A percentile compares a stretch with the other conserved stretches of the same genome.
Evolutionary conservation across 2,329 filamentous ascomycete genomes (phyloP).

Genomic region (Sporothrix phasma): DNA sequence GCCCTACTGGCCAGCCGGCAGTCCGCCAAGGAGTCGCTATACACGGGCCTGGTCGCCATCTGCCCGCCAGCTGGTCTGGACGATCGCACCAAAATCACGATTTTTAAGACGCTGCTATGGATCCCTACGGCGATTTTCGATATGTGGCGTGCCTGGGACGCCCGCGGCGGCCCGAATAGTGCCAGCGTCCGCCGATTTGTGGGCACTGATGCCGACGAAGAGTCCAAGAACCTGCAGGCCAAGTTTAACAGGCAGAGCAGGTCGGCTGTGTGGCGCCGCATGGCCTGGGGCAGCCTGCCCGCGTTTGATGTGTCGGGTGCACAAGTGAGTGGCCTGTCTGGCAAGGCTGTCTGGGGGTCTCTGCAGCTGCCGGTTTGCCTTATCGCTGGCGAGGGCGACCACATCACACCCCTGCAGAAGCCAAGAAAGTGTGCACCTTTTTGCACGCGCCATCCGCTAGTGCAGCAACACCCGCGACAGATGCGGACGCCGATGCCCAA

Average conservation of each 20-base stretch:
- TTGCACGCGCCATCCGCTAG: neutral
- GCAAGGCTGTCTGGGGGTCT: conserved; percentile 59
- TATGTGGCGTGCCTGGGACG: conserved; percentile 67
- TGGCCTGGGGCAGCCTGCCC: conserved; percentile 64
- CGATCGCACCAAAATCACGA: conserved; percentile 39
- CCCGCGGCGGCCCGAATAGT: conserved; percentile 67
- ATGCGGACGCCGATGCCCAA: neutral
- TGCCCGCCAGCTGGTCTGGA: conserved; percentile 65
- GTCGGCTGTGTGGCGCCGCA: conserved; percentile 72
- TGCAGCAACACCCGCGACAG: neutral
- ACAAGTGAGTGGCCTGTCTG: conserved; percentile 55
- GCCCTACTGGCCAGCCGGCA: conserved; percentile 53
- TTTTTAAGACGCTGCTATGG: conserved; percentile 49
- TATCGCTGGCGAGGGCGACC: conserved; percentile 67
- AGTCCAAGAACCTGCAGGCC: conserved; percentile 58
- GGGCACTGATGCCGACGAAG: conserved; percentile 52
- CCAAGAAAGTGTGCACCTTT: conserved; percentile 27
- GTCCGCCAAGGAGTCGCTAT: conserved; percentile 37
- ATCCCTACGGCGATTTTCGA: conserved; percentile 67
- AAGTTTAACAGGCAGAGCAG: conserved; percentile 74
- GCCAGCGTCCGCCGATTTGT: conserved; percentile 70
- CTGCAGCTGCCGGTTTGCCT: conserved; percentile 67
- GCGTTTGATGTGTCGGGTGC: conserved; percentile 40
- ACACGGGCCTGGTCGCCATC: conserved; percentile 60
- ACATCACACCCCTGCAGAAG: conserved; percentile 44